phyloP scores from a whole-genome alignment of 208 protist genomes.

The Leptomonas pyrrhocoris region DNA sequence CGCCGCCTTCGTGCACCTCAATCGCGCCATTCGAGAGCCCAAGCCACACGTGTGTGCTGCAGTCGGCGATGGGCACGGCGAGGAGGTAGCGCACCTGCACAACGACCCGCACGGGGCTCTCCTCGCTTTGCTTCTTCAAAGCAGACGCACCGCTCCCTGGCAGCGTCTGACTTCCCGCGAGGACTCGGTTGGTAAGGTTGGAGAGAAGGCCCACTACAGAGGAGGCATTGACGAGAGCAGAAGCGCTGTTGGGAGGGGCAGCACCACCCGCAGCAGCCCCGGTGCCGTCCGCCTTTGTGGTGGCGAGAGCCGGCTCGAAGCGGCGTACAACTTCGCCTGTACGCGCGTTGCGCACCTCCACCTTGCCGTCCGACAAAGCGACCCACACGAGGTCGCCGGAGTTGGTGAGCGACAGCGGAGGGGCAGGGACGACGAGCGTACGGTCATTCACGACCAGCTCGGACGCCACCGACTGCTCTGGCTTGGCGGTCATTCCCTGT shows the following conservation, averaged over 20 bases:
- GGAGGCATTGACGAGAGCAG: not conserved
- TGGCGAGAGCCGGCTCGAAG: conserved; percentile 31
- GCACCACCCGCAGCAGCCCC: not conserved
- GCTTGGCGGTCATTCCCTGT: not conserved
- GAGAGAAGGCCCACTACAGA: conserved; percentile 9
- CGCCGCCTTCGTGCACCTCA: conserved; percentile 64
- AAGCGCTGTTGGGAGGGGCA: not conserved
- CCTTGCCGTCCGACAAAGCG: conserved; percentile 49
- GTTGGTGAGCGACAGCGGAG: conserved; percentile 52
- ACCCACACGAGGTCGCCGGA: conserved; percentile 76
- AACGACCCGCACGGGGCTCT: not conserved
- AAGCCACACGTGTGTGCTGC: conserved; percentile 69
- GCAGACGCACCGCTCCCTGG: not conserved
- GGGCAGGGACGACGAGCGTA: conserved; percentile 45
- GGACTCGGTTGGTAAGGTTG: conserved; percentile 20
- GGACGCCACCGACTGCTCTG: conserved; percentile 32
- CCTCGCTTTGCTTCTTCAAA: conserved; percentile 4
- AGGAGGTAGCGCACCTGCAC: conserved; percentile 39
- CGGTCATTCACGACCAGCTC: conserved; percentile 69
- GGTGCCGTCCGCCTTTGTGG: not conserved
- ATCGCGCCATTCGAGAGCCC: conserved; percentile 78
- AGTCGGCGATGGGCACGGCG: conserved; percentile 29
- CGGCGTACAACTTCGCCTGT: conserved; percentile 62
- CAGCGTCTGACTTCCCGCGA: not conserved
- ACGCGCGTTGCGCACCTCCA: conserved; percentile 71